Evolutionary conservation across 257 asterid species (phyloP).

Genomic region (Eucommia ulmoides): DNA sequence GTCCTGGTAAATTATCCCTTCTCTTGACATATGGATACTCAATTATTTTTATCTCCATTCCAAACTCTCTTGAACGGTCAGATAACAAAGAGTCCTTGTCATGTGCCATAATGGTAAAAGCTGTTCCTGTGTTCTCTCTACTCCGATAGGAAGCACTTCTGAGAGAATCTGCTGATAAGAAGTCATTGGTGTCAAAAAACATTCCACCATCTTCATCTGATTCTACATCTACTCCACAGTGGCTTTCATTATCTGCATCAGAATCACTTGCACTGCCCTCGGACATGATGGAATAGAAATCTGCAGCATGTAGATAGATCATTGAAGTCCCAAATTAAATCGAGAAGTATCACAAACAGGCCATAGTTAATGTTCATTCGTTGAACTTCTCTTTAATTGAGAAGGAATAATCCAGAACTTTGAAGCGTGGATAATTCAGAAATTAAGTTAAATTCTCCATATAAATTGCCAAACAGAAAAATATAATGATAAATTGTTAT

Average conservation of each 20-base stretch:
- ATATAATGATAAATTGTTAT: no score
- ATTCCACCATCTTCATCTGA: constrained; percentile 82
- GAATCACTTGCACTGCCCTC: constrained; percentile 95
- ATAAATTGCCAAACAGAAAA: background rate
- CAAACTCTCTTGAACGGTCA: constrained; percentile 40
- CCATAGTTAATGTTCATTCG: background rate
- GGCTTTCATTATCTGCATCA: constrained; percentile 83
- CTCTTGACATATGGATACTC: constrained; percentile 66
- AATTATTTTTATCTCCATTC: constrained; percentile 40
- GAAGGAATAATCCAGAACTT: background rate
- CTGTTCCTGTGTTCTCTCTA: constrained; percentile 56
- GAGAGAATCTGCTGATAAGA: constrained; percentile 69
- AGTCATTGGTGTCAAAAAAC: constrained; percentile 87
- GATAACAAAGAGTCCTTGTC: constrained; percentile 51
- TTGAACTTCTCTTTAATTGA: background rate
- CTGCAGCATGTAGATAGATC: constrained; percentile 25
- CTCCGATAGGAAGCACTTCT: constrained; percentile 87
- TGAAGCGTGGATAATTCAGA: background rate
- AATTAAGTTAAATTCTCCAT: background rate
- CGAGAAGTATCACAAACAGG: background rate
- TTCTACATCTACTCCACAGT: constrained; percentile 71
- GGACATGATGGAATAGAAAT: constrained; percentile 92
- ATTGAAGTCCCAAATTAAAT: background rate
- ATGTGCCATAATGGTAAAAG: constrained; percentile 37
- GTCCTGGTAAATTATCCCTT: constrained; percentile 83